Base-by-base conservation (phyloP, 2,329 filamentous ascomycete species). In the Pyrenophora seminiperda region DNA sequence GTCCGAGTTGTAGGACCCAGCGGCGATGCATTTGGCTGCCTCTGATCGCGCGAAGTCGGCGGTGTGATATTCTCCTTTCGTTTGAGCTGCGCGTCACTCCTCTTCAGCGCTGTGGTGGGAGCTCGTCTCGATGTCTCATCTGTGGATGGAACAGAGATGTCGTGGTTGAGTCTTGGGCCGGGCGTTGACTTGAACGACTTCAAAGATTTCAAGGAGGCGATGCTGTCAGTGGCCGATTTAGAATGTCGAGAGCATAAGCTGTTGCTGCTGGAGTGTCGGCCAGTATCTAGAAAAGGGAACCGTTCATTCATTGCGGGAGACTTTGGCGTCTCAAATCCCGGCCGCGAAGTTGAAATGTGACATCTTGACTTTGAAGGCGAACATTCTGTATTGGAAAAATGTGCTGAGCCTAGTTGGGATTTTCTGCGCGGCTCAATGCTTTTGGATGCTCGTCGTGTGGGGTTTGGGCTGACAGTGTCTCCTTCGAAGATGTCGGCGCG, bases 271-370 rank as follows among this genome's bases (percentile, higher is more conserved):
- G 65, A 61, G 2, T 59, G 55, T 19, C 71, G 67, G 14, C 65
- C 65, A 2, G 67, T 72, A 5, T 72, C 59, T n/a, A 78, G 65
- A 34, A 68, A 70, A 1, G 76, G 73, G 46, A 76, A 78, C 0
- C 75, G 71, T 13, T 77, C 76, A 30, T 78, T 77, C 75, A 78
- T 78, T 27, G 67, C 66, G 37, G 70, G 68, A 2, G 70, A 71
- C 11, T 50, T 55, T 2, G 59, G 63, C 4, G 53, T 67, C 7
- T 62, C 61, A 19, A 47, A 19, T 2, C 40, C 5, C 3, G 47
- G 41, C 9, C 48, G 50, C 14, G 62, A 43, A 7, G 37, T 18
- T 39, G 59, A 51, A 14, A 58, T 49, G 20, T 32, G 20, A 17
- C 52, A 22, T 47, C 43, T 54, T 1, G 38, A 32, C 4, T 40